phyloP scores from a whole-genome alignment of 768 basidiomycete genomes.

The Lactifluus echinatus region DNA sequence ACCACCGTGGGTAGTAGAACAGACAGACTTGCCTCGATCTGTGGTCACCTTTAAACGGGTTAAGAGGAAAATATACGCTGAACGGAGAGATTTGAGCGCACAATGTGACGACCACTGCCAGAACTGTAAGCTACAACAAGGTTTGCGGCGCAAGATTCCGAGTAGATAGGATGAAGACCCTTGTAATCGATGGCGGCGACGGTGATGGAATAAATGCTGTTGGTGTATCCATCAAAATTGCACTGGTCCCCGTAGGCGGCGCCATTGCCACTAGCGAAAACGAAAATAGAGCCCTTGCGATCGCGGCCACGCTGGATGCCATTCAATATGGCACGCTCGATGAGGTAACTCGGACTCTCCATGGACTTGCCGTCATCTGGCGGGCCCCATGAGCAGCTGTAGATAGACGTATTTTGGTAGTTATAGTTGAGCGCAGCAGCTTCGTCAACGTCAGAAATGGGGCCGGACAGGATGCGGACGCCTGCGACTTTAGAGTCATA shows the following conservation, averaged over 20 bases:
- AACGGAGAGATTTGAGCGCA: conserved; percentile 34
- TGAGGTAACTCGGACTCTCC: conserved; percentile 89
- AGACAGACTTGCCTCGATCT: conserved; percentile 79
- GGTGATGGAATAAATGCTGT: conserved; percentile 93
- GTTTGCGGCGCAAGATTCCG: conserved; percentile 95
- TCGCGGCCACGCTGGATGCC: conserved; percentile 84
- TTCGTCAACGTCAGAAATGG: conserved; percentile 93
- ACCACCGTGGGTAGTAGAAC: conserved; percentile 80
- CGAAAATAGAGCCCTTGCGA: conserved; percentile 89
- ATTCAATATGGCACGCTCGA: conserved; percentile 89
- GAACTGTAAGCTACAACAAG: conserved; percentile 96
- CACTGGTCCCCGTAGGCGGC: conserved; percentile 89
- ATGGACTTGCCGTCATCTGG: conserved; percentile 90
- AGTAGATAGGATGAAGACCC: conserved; percentile 93
- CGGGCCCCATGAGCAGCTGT: conserved; percentile 97
- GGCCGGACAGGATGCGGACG: conserved; percentile 88
- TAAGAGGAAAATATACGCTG: conserved; percentile 6
- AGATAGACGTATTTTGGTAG: conserved; percentile 86
- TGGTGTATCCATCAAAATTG: conserved; percentile 99
- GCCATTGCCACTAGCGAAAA: conserved; percentile 97
- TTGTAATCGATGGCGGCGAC: conserved; percentile 93
- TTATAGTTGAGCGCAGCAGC: conserved; percentile 92
- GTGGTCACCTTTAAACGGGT: conserved; percentile 69
- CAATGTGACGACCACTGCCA: conserved; percentile 88
- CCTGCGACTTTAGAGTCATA: conserved; percentile 89